These are phyloP conservation scores for Aaosphaeria pasadenensis DNA, from an alignment of 2,329 filamentous ascomycete genomes.

Conservation along the genomic window DNA sequence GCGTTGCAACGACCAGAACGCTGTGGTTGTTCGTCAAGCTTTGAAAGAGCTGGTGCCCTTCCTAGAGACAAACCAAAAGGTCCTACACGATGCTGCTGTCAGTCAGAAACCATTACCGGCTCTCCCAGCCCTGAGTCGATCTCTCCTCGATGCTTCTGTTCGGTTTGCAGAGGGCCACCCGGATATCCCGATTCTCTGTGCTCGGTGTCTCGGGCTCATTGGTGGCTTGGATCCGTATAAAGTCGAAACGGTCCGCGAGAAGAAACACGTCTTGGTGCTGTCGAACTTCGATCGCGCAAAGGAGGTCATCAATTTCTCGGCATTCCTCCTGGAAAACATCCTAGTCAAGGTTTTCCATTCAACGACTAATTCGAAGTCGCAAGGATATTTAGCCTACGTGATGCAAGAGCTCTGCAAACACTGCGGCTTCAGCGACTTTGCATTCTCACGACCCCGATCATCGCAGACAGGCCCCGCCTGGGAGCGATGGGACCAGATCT, in stretches of 20 bases:
- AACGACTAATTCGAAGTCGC: slow-evolving; percentile 79
- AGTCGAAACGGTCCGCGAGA: slow-evolving; percentile 74
- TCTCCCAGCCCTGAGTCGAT: slow-evolving; percentile 68
- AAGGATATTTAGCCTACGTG: slow-evolving; percentile 88
- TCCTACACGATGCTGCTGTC: slow-evolving; percentile 74
- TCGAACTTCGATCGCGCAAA: slow-evolving; percentile 78
- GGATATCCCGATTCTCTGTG: slow-evolving; percentile 70
- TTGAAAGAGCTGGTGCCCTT: slow-evolving; percentile 74
- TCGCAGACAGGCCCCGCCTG: slow-evolving; percentile 61
- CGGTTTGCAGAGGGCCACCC: slow-evolving; percentile 69
- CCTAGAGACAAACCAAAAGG: slow-evolving; percentile 69
- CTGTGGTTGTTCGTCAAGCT: slow-evolving; percentile 78
- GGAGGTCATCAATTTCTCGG: slow-evolving; percentile 81
- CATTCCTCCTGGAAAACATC: slow-evolving; percentile 82
- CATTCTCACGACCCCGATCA: slow-evolving; percentile 50
- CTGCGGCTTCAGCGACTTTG: slow-evolving; percentile 66
- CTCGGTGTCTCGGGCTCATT: slow-evolving; percentile 80
- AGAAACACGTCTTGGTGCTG: slow-evolving; percentile 78
- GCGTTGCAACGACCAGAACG: slow-evolving; percentile 78
- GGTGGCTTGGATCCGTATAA: slow-evolving; percentile 91
- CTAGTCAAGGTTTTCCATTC: slow-evolving; percentile 90
- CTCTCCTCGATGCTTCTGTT: slow-evolving; percentile 80
- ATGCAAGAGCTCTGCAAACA: slow-evolving; percentile 88
- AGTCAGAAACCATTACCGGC: slow-evolving; percentile 80
- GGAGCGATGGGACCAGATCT: slow-evolving; percentile 73